These are phyloP conservation scores for Termitomyces titanicus DNA, from an alignment of 768 basidiomycete species.

Conservation along the genomic window DNA sequence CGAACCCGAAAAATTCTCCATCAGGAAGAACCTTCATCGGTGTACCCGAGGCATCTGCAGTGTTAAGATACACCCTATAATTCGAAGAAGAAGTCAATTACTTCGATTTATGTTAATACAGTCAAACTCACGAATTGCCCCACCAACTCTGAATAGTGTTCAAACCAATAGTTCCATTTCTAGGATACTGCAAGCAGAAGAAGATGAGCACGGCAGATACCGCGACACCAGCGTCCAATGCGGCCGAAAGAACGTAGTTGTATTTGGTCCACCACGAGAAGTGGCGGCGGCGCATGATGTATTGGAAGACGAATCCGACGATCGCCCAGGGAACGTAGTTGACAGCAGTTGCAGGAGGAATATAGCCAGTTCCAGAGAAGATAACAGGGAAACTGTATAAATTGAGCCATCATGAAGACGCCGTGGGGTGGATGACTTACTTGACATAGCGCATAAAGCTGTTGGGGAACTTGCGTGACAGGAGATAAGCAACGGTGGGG, in stretches of 20 bases:
- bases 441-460: slow-evolving; percentile 61
- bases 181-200: slow-evolving; percentile 54
- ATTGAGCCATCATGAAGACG: neutral
- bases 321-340: slow-evolving; percentile 70
- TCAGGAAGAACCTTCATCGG: slow-evolving; percentile 29
- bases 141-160: slow-evolving; percentile 60
- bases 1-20: slow-evolving; percentile 31
- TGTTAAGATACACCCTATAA: slow-evolving; percentile 32
- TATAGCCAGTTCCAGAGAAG: slow-evolving; percentile 55
- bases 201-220: slow-evolving; percentile 41
- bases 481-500: slow-evolving; percentile 52
- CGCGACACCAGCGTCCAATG: slow-evolving; percentile 68
- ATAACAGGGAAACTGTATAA: slow-evolving; percentile 44
- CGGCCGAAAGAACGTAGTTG: slow-evolving; percentile 70
- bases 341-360: slow-evolving; percentile 65
- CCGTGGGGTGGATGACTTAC: slow-evolving; percentile 28
- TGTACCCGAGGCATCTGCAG: slow-evolving; percentile 36
- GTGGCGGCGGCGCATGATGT: slow-evolving; percentile 52
- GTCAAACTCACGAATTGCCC: slow-evolving; percentile 54
- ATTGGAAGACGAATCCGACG: slow-evolving; percentile 65
- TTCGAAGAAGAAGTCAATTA: neutral
- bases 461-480: slow-evolving; percentile 60
- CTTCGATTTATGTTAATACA: too few relatives aligned
- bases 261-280: slow-evolving; percentile 73
- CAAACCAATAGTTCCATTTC: slow-evolving; percentile 54